These are phyloP conservation scores for Rhizodiscina lignyota DNA, from an alignment of 495 filamentous ascomycete species.

Conservation along the genomic window DNA sequence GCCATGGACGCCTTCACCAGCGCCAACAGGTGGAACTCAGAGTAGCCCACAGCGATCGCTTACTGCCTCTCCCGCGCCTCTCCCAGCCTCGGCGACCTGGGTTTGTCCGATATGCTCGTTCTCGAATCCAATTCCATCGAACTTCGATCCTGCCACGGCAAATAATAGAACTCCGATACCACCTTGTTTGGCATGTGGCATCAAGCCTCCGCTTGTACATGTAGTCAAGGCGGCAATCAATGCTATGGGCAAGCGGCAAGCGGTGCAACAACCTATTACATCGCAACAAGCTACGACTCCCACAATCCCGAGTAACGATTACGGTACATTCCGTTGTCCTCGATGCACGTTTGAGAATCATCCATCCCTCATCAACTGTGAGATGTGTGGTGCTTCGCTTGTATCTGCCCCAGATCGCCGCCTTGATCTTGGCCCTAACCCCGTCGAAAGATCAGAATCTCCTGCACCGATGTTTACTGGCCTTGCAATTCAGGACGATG, in stretches of 20 bases:
- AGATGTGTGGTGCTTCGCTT: conserved; percentile 77
- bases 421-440: conserved; percentile 20
- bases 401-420: conserved; percentile 28
- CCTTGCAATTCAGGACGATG: conserved; percentile 30
- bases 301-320: too few species aligned
- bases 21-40: conserved; percentile 25
- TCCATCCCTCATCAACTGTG: conserved; percentile 68
- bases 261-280: too few species aligned
- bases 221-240: conserved; percentile 73
- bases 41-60: conserved; percentile 26
- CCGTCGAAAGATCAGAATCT: too few species aligned
- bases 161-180: conserved; percentile 60
- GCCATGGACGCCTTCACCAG: conserved; percentile 27
- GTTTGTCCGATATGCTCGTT: conserved; percentile 94
- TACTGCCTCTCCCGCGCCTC: conserved; percentile 21
- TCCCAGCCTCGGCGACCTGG: conserved; percentile 64
- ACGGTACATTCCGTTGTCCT: too few species aligned
- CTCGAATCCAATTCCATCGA: conserved; percentile 86
- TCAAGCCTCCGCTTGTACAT: conserved; percentile 69
- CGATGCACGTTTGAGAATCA: conserved; percentile 92
- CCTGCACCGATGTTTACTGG: too few species aligned
- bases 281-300: too few species aligned
- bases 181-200: conserved; percentile 84
- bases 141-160: conserved; percentile 70
- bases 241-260: conserved; percentile 18